A percentile compares a stretch with the other conserved stretches of the same genome.
These are phyloP conservation scores for Globomyces sp. DNA, from an alignment of 371 early-diverging fungal genomes.

Conservation along the genomic window DNA sequence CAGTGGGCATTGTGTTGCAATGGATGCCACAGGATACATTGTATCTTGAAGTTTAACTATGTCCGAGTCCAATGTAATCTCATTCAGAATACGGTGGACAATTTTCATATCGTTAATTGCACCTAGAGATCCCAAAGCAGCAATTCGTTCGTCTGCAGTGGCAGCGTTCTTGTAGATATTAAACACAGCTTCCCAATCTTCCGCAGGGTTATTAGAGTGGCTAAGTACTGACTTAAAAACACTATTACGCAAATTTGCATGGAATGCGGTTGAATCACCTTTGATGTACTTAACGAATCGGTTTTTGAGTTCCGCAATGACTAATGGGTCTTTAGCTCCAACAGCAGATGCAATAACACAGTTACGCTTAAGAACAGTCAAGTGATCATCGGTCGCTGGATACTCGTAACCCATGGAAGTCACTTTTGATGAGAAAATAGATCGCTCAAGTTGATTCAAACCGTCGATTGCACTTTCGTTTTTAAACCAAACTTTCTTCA, in stretches of 20 bases:
- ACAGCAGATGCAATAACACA: constrained; percentile 47
- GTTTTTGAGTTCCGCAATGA: constrained; percentile 57
- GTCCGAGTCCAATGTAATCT: constrained; percentile 65
- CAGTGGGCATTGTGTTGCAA: constrained; percentile 54
- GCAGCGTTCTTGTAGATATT: constrained; percentile 70
- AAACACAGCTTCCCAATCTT: constrained; percentile 75
- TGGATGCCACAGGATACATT: constrained; percentile 55
- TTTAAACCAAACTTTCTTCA: constrained; percentile 19
- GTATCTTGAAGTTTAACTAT: constrained; percentile 84
- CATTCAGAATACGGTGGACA: constrained; percentile 54
- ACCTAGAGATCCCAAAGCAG: constrained; percentile 77
- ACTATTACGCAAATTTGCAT: constrained; percentile 80
- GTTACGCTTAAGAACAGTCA: neutral
- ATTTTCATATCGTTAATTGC: constrained; percentile 58
- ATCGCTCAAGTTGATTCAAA: neutral
- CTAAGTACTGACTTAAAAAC: constrained; percentile 74
- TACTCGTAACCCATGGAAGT: constrained; percentile 43
- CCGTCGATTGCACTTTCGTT: neutral
- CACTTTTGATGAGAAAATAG: constrained; percentile 30
- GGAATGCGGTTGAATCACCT: constrained; percentile 60
- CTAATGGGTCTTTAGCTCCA: constrained; percentile 45
- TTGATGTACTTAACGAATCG: constrained; percentile 61
- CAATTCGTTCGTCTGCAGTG: constrained; percentile 72
- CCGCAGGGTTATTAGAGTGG: constrained; percentile 56
- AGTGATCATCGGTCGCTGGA: constrained; percentile 24